phyloP scores from a whole-genome alignment of 805 yeast species.

The Nakazawaea peltata region DNA sequence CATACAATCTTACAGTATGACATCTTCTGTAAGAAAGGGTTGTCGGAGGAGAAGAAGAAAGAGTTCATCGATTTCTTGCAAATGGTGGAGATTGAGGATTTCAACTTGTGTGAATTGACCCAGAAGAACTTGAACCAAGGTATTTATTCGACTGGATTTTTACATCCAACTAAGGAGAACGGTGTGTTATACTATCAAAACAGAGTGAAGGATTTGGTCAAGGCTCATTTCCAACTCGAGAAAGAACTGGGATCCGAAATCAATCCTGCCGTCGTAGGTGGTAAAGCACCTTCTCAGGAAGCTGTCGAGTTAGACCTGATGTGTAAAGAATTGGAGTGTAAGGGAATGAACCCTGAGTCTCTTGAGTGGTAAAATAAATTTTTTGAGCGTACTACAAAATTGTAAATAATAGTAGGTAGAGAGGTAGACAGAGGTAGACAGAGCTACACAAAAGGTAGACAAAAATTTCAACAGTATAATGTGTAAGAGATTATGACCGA shows the following conservation, averaged over 20 bases:
- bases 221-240: slow-evolving; percentile 41
- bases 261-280: slow-evolving; percentile 44
- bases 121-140: slow-evolving; percentile 58
- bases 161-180: slow-evolving; percentile 50
- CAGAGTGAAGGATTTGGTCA: slow-evolving; percentile 49
- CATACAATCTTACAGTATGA: slow-evolving; percentile 54
- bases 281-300: slow-evolving; percentile 29
- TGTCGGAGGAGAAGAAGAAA: slow-evolving; percentile 41
- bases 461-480: neutral
- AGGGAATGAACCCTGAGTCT: slow-evolving; percentile 30
- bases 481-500: slow-evolving; percentile 10
- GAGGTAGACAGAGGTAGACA: too few species aligned
- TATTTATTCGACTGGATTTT: slow-evolving; percentile 47
- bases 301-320: slow-evolving; percentile 42
- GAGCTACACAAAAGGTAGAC: neutral
- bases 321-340: slow-evolving; percentile 44
- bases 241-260: slow-evolving; percentile 34
- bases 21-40: slow-evolving; percentile 52
- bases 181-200: slow-evolving; percentile 54
- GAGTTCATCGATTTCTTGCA: slow-evolving; percentile 60
- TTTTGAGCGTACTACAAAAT: neutral
- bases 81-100: slow-evolving; percentile 55
- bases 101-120: slow-evolving; percentile 48
- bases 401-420: neutral
- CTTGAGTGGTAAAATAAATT: slow-evolving; percentile 11